Conservation (phyloP, 2,329 filamentous ascomycete species). For the Periconia digitata region DNA sequence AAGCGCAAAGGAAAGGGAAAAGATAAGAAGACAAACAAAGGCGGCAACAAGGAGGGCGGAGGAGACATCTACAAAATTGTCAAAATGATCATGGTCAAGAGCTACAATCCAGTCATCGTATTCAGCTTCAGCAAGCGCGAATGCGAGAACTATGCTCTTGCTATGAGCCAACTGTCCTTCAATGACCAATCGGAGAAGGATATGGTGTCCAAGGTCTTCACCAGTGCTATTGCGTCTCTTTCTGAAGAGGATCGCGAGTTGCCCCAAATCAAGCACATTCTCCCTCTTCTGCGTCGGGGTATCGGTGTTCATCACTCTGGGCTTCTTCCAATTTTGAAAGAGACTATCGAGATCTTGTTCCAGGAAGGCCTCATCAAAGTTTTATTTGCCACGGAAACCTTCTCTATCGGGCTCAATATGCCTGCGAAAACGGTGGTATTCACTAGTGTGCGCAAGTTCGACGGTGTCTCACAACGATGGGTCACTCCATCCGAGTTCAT, state of each 20-base stretch:
- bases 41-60: conserved; percentile 63
- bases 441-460: conserved; percentile 92
- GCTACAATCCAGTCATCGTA: conserved; percentile 96
- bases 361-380: conserved; percentile 98
- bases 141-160: conserved; percentile 85
- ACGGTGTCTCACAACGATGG: conserved; percentile 77
- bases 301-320: conserved; percentile 98
- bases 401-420: conserved; percentile 99
- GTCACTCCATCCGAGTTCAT: conserved; percentile 95
- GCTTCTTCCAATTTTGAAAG: conserved; percentile 91
- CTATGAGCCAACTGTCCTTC: conserved; percentile 85
- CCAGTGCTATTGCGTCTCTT: conserved; percentile 87
- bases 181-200: conserved; percentile 95
- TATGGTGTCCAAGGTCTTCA: conserved; percentile 92
- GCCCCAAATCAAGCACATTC: conserved; percentile 86
- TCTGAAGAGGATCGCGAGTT: conserved; percentile 88
- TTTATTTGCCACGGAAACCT: conserved; percentile 95
- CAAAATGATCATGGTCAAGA: conserved; percentile 97
- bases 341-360: conserved; percentile 98
- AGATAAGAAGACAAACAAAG: conserved; percentile 89
- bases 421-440: conserved; percentile 99
- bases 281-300: conserved; percentile 84
- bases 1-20: conserved; percentile 86
- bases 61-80: conserved; percentile 97
- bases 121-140: conserved; percentile 99